Conservation (phyloP, 345 rosid genomes). For the Isatis tinctoria region DNA sequence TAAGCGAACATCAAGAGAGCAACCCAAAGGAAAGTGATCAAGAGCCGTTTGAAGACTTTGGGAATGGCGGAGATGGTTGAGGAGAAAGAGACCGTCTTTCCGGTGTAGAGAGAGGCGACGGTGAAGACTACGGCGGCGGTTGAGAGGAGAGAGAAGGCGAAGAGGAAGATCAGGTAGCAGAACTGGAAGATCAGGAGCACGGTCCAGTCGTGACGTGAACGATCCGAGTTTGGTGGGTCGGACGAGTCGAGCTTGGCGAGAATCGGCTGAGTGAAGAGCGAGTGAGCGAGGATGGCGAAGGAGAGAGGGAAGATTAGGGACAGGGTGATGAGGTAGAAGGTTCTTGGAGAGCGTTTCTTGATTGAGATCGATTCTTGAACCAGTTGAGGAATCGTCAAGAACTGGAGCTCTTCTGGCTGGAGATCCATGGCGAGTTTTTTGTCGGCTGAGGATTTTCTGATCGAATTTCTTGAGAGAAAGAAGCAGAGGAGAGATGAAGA, state of each 20-base stretch:
- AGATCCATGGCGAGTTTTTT: slow-evolving; percentile 55
- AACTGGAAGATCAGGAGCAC: slow-evolving; percentile 67
- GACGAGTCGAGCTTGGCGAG: slow-evolving; percentile 37
- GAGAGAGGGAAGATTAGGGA: slow-evolving; percentile 76
- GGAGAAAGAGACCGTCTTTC: slow-evolving; percentile 82
- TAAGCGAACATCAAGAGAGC: slow-evolving; percentile 63
- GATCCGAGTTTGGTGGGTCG: slow-evolving; percentile 34
- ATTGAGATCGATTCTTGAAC: slow-evolving; percentile 62
- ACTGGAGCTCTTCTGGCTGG: slow-evolving; percentile 65
- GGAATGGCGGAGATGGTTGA: slow-evolving; percentile 79
- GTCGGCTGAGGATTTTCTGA: not conserved
- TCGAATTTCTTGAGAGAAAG: not conserved
- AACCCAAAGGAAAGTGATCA: slow-evolving; percentile 84
- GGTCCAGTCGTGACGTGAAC: slow-evolving; percentile 73
- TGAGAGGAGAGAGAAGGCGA: slow-evolving; percentile 91
- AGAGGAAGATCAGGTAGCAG: slow-evolving; percentile 82
- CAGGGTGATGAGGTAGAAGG: slow-evolving; percentile 69
- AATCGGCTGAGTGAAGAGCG: slow-evolving; percentile 79
- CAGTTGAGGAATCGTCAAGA: slow-evolving; percentile 49
- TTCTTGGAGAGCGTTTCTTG: slow-evolving; percentile 57
- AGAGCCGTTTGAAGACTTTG: slow-evolving; percentile 71
- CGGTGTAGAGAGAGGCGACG: slow-evolving; percentile 88
- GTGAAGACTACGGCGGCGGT: slow-evolving; percentile 98
- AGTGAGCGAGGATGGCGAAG: slow-evolving; percentile 79
- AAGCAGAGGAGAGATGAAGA: slow-evolving; percentile 4